phyloP scores from a whole-genome alignment of 441 rosid species.

The Adansonia madagascariensis region DNA sequence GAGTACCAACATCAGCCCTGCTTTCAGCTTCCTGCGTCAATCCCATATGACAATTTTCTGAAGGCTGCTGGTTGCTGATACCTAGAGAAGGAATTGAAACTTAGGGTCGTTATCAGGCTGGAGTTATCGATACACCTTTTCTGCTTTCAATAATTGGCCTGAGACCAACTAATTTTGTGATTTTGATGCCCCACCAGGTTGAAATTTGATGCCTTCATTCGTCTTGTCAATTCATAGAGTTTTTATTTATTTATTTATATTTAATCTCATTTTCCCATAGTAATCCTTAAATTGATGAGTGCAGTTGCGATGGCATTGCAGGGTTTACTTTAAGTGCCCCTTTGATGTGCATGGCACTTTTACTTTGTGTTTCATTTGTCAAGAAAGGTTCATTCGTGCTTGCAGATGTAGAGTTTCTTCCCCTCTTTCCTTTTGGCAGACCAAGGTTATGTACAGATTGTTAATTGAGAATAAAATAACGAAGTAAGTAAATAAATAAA shows the following conservation, averaged over 20 bases:
- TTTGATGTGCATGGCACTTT: conserved; percentile 5
- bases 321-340: conserved; percentile 2
- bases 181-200: conserved; percentile 5
- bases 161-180: conserved; percentile 7
- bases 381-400: conserved; percentile 9
- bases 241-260: neutral
- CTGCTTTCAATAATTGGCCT: neutral
- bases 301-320: conserved; percentile 15
- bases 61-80: conserved; percentile 77
- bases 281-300: conserved; percentile 9
- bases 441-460: conserved; percentile 11
- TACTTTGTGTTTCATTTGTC: conserved; percentile 16
- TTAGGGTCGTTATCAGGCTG: neutral
- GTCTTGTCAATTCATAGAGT: neutral
- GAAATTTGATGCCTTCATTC: neutral
- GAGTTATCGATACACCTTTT: conserved; percentile 6
- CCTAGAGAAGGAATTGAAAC: conserved; percentile 9
- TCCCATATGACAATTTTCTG: conserved; percentile 75
- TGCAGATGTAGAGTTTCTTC: conserved; percentile 16
- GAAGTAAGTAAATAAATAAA: neutral
- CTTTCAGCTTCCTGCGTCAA: conserved; percentile 67
- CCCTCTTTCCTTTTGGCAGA: neutral
- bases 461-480: neutral
- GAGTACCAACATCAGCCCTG: conserved; percentile 62
- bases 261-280: neutral